Evolutionary conservation across 2,329 filamentous ascomycete genomes (phyloP), one percentile per base, ranked within the genome.

Genomic region (Chalaropsis thielavioides): DNA sequence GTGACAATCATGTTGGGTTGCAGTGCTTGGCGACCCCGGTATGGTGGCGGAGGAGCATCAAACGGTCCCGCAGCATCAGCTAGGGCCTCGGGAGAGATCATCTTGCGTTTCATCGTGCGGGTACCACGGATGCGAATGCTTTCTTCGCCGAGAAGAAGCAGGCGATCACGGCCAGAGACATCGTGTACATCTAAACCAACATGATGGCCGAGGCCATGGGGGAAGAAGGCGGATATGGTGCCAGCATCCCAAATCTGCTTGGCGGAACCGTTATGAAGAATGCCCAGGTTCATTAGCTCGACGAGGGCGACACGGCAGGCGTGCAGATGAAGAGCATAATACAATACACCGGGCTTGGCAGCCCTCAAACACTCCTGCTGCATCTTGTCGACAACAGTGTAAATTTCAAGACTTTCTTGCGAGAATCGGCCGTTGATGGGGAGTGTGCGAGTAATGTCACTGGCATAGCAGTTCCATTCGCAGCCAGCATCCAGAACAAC

Each of bases 381-480:
- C 90, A 96, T 96, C 67, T 81, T 78, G 69, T 88, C 79, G 2
- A 96, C 92, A 31, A 94, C 79, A 58, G 83, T 79, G 73, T 96
- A 92, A 63, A 96, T 86, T 10, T 83, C 81, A 60, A 81, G 80
- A 0, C 86, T 86, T 72, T 92, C 87, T 15, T 79, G 73, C 0
- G 83, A 82, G 69, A 90, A 95, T 0, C 68, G 66, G 5, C 89
- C 88, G 15, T 80, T 82, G 24, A 96, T 76, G 3, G 92, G 92
- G 69, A 96, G 84, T 0, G 92, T 94, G 44, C 92, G 84, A 0
- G 94, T 97, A 35, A 97, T 85, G 74, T 97, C 92, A 66, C 88
- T 89, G 38, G 90, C 90, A 73, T 99, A 97, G 70, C 88, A 86
- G 61, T 85, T 77, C 75, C 85, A 95, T 74, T 97, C 92, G 69